Percentiles rank a stretch among this genome's conserved stretches.
These are phyloP conservation scores for Naganishia sp. DNA, from an alignment of 1,284 basidiomycete species.

Conservation along the genomic window DNA sequence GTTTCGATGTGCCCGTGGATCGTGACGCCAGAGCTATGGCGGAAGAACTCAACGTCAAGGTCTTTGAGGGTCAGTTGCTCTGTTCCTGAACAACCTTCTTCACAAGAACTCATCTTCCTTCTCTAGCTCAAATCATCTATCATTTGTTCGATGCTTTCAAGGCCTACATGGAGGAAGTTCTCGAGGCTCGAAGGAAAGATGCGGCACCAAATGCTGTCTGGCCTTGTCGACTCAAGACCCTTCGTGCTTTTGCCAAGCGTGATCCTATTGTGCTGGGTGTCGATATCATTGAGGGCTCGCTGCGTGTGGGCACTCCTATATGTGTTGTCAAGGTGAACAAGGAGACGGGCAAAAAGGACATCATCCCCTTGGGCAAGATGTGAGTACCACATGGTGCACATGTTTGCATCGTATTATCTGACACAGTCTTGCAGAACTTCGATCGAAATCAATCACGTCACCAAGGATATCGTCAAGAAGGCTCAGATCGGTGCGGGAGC, in stretches of 20 bases:
- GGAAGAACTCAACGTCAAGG: constrained; percentile 86
- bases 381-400: constrained; percentile 56
- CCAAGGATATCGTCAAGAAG: constrained; percentile 82
- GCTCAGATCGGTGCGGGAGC: constrained; percentile 92
- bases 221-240: constrained; percentile 91
- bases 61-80: constrained; percentile 76
- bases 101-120: background rate
- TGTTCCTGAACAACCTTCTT: too few species aligned
- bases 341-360: constrained; percentile 82
- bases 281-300: constrained; percentile 89
- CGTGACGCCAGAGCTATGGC: constrained; percentile 89
- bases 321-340: constrained; percentile 88
- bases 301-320: constrained; percentile 93
- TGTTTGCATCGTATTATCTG: constrained; percentile 16
- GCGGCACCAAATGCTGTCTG: constrained; percentile 94
- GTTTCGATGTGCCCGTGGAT: constrained; percentile 88
- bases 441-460: constrained; percentile 90
- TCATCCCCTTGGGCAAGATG: constrained; percentile 92
- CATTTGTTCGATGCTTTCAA: constrained; percentile 98
- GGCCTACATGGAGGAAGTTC: constrained; percentile 90
- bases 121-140: constrained; percentile 91
- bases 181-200: constrained; percentile 87
- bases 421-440: constrained; percentile 65
- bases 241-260: constrained; percentile 92
- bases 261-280: constrained; percentile 98